Percentiles rank a stretch among this genome's conserved stretches.
These are phyloP conservation scores for Colletotrichum shisoi DNA, from an alignment of 2,329 filamentous ascomycete species.

Conservation along the genomic window DNA sequence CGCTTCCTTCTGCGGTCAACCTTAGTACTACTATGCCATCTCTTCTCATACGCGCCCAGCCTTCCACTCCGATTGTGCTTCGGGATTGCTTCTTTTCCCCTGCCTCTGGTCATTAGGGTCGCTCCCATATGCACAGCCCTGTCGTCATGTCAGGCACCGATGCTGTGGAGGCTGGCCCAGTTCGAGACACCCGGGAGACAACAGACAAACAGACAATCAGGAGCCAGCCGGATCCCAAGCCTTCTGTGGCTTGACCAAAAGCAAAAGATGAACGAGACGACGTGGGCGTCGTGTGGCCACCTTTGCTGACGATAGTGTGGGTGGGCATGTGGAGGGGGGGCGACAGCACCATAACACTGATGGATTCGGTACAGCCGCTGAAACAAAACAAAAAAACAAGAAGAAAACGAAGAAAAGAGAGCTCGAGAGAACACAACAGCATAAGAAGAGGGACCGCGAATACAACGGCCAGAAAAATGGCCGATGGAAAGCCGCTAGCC, in stretches of 20 bases:
- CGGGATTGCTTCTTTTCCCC: slow-evolving; percentile 5
- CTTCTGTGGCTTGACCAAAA: slow-evolving; percentile 31
- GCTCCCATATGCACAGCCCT: slow-evolving; percentile 19
- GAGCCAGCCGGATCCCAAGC: slow-evolving; percentile 4
- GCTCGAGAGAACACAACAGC: slow-evolving; percentile 10
- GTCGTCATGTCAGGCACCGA: slow-evolving; percentile 36
- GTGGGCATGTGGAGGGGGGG: not conserved
- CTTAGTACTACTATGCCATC: slow-evolving; percentile 6
- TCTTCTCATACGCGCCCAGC: slow-evolving; percentile 11
- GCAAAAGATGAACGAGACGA: slow-evolving; percentile 1
- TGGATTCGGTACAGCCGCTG: slow-evolving; percentile 24
- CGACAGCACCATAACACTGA: not conserved
- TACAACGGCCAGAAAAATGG: slow-evolving; percentile 19
- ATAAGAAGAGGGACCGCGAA: not conserved
- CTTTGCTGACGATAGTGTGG: slow-evolving; percentile 4
- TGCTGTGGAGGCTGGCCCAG: slow-evolving; percentile 19
- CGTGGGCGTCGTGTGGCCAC: slow-evolving; percentile 21
- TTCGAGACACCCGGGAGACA: slow-evolving; percentile 24
- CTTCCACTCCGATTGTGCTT: not conserved
- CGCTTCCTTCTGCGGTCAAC: not conserved
- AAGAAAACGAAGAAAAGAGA: not conserved
- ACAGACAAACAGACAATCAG: slow-evolving; percentile 14
- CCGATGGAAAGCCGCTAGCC: slow-evolving; percentile 35
- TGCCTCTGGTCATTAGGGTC: slow-evolving; percentile 5
- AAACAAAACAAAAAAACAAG: too few relatives aligned